These are phyloP conservation scores for Phanerodontia chrysosporium DNA, from an alignment of 768 basidiomycete species.

Conservation along the genomic window DNA sequence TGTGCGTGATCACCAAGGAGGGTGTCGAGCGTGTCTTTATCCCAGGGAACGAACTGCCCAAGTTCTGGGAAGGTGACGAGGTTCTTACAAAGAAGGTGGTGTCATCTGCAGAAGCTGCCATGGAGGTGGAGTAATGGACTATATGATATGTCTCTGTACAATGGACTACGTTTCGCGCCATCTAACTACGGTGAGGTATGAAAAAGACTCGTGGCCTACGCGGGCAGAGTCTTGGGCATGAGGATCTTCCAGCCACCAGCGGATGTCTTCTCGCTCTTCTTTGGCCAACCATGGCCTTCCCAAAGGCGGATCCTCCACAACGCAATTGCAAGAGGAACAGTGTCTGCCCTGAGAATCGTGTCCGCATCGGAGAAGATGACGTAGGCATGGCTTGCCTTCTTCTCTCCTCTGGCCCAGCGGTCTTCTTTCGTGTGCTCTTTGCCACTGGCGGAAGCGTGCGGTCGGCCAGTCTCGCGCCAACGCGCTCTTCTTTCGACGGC, in stretches of 20 bases:
- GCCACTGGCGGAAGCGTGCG: background rate
- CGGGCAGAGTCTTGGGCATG: background rate
- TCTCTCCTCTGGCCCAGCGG: slow-evolving; percentile 23
- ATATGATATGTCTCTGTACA: slow-evolving; percentile 14
- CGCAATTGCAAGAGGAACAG: slow-evolving; percentile 62
- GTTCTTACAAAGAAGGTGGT: slow-evolving; percentile 43
- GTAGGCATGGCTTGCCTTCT: slow-evolving; percentile 67
- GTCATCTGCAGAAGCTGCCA: slow-evolving; percentile 31
- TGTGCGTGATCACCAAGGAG: slow-evolving; percentile 94
- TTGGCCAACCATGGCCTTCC: slow-evolving; percentile 55
- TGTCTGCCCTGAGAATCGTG: slow-evolving; percentile 51
- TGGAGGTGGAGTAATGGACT: slow-evolving; percentile 38
- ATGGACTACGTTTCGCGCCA: slow-evolving; percentile 5
- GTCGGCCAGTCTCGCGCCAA: slow-evolving; percentile 8
- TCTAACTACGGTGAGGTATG: background rate
- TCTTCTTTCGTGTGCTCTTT: background rate
- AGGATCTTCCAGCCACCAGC: slow-evolving; percentile 18
- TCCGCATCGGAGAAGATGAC: slow-evolving; percentile 50
- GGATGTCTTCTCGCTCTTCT: slow-evolving; percentile 13
- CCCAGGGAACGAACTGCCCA: slow-evolving; percentile 84
- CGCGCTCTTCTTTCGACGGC: slow-evolving; percentile 38
- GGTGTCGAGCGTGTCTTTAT: slow-evolving; percentile 90
- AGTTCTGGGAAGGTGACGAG: slow-evolving; percentile 85
- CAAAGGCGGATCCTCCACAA: slow-evolving; percentile 80
- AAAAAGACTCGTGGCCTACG: background rate